A percentile compares a stretch with the other conserved stretches of the same genome.
phyloP scores from a whole-genome alignment of 805 yeast genomes.

The Wickerhamomyces chaumierensis region DNA sequence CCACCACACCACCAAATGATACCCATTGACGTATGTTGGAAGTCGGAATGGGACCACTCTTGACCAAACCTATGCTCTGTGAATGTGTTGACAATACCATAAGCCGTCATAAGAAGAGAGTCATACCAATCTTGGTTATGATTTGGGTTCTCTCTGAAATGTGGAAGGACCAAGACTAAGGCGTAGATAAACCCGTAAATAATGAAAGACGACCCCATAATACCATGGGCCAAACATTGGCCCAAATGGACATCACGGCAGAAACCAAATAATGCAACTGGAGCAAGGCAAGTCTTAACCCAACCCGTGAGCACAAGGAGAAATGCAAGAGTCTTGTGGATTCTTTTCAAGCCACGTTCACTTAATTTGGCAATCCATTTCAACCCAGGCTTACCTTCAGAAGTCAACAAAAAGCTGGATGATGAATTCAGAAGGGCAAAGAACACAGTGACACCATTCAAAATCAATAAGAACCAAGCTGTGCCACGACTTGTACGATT shows the following conservation, averaged over 20 bases:
- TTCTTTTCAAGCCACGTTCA: slow-evolving; percentile 20
- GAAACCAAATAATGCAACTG: slow-evolving; percentile 77
- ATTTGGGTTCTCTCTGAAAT: slow-evolving; percentile 47
- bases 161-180: slow-evolving; percentile 58
- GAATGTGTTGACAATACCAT: slow-evolving; percentile 93
- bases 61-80: slow-evolving; percentile 94
- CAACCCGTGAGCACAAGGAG: slow-evolving; percentile 50
- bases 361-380: slow-evolving; percentile 27
- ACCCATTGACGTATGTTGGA: slow-evolving; percentile 95
- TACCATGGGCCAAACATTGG: slow-evolving; percentile 94
- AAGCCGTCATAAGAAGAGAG: slow-evolving; percentile 63
- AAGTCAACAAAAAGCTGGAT: slow-evolving; percentile 24
- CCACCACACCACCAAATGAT: slow-evolving; percentile 97
- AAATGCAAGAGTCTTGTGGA: slow-evolving; percentile 37
- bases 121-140: slow-evolving; percentile 82
- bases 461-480: slow-evolving; percentile 45
- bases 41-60: slow-evolving; percentile 91
- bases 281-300: slow-evolving; percentile 72
- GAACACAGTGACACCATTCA: slow-evolving; percentile 36
- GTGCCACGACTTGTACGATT: slow-evolving; percentile 59
- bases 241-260: slow-evolving; percentile 80
- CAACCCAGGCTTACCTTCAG: slow-evolving; percentile 13
- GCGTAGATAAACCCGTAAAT: slow-evolving; percentile 65
- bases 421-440: slow-evolving; percentile 48
- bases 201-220: slow-evolving; percentile 88